Conservation (phyloP, 768 basidiomycete genomes). For the Boletus sp. region DNA sequence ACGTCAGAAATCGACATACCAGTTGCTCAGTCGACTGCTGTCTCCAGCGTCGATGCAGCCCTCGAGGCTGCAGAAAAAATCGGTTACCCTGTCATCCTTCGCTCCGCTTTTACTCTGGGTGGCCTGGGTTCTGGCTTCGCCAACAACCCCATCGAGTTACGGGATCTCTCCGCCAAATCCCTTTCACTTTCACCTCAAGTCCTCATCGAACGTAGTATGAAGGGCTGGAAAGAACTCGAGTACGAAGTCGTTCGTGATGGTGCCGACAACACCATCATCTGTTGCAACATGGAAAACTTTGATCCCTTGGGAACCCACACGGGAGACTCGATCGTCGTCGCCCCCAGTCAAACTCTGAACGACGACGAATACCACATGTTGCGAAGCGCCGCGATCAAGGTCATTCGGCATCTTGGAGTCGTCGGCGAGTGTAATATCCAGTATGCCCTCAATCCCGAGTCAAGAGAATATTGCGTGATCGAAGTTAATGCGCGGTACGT, state of each 20-base stretch:
- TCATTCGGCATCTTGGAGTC: conserved; percentile 86
- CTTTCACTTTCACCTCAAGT: conserved; percentile 92
- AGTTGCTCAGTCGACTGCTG: conserved; percentile 92
- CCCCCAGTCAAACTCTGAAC: conserved; percentile 95
- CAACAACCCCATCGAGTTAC: conserved; percentile 88
- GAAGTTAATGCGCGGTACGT: conserved; percentile 89
- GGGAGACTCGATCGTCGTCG: conserved; percentile 98
- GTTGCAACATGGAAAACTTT: conserved; percentile 99
- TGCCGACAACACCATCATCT: conserved; percentile 99
- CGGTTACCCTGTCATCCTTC: conserved; percentile 96
- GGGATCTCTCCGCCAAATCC: conserved; percentile 89
- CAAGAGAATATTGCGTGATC: conserved; percentile 95
- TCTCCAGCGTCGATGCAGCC: conserved; percentile 92
- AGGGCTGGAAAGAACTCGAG: conserved; percentile 99
- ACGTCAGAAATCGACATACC: conserved; percentile 92
- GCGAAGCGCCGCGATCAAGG: conserved; percentile 95
- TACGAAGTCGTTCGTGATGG: conserved; percentile 98
- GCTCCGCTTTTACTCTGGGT: conserved; percentile 95
- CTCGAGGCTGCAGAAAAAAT: conserved; percentile 87
- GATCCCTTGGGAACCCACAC: conserved; percentile 99
- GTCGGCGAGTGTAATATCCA: conserved; percentile 97
- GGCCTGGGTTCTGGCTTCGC: conserved; percentile 99
- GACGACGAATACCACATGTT: conserved; percentile 99
- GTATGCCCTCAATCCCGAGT: conserved; percentile 92
- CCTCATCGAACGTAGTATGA: conserved; percentile 95